Conservation (phyloP, 148 eudicot species). For the Chenopodium suecicum region DNA sequence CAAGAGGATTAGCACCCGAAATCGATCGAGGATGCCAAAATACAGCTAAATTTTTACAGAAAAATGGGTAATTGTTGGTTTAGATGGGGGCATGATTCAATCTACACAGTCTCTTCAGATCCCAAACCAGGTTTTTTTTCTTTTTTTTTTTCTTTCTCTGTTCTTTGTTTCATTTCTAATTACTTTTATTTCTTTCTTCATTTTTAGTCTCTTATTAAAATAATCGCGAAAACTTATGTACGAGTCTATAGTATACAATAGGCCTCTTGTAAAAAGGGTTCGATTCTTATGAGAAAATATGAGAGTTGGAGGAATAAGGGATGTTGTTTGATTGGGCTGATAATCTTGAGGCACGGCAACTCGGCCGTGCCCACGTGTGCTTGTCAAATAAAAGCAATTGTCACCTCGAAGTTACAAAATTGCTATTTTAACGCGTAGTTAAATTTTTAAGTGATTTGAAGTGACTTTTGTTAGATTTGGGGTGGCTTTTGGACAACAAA, state of each 20-base stretch:
- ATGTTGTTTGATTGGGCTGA: no score
- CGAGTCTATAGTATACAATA: no score
- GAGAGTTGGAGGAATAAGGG: no score
- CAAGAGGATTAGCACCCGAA: background rate
- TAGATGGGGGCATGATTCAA: conserved; percentile 18
- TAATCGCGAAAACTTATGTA: no score
- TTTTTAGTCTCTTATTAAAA: background rate
- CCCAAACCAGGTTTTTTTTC: conserved; percentile 42
- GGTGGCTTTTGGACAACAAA: background rate
- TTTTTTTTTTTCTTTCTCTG: conserved; percentile 1
- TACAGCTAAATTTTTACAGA: background rate
- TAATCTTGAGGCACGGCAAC: no score
- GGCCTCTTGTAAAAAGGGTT: no score
- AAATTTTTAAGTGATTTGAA: background rate
- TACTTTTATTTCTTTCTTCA: no score
- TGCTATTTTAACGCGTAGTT: background rate
- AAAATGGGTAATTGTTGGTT: conserved; percentile 75
- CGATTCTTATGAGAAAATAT: no score
- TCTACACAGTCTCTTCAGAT: conserved; percentile 34
- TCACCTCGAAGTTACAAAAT: no score
- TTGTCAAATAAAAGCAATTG: no score
- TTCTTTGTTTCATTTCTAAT: no score
- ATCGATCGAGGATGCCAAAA: background rate
- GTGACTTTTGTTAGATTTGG: background rate
- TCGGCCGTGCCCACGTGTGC: no score